Percentiles rank a stretch among this genome's conserved stretches.
These are phyloP conservation scores for Colletotrichum horii DNA, from an alignment of 2,329 filamentous ascomycete species.

Conservation along the genomic window DNA sequence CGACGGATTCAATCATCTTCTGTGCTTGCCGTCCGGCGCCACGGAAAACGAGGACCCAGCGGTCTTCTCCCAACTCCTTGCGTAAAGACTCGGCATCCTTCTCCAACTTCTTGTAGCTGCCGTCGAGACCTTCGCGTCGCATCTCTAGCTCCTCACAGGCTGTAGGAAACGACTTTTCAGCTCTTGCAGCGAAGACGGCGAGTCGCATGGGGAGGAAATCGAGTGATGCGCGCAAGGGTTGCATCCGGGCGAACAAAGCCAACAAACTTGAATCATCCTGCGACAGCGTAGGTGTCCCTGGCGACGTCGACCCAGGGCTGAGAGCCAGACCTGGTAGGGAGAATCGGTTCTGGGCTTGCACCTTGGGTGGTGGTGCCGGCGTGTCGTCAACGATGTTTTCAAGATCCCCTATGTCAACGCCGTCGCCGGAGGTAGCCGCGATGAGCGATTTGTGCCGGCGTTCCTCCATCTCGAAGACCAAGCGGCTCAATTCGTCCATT, in stretches of 20 bases:
- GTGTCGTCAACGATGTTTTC: conserved; percentile 93
- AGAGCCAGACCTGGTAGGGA: conserved; percentile 70
- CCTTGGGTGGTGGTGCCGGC: conserved; percentile 59
- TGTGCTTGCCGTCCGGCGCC: conserved; percentile 90
- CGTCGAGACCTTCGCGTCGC: conserved; percentile 75
- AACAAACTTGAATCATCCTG: conserved; percentile 89
- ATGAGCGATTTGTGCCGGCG: conserved; percentile 82
- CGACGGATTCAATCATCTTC: conserved; percentile 96
- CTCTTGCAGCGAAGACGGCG: conserved; percentile 82
- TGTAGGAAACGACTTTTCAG: conserved; percentile 81
- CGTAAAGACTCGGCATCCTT: conserved; percentile 87
- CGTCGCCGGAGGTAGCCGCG: conserved; percentile 64
- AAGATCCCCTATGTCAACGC: conserved; percentile 83
- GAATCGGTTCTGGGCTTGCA: conserved; percentile 66
- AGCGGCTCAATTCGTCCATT: conserved; percentile 74
- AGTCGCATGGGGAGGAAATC: conserved; percentile 96
- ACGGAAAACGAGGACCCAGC: conserved; percentile 94
- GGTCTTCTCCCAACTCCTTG: conserved; percentile 91
- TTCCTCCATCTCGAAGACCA: conserved; percentile 99
- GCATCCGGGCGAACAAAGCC: conserved; percentile 92
- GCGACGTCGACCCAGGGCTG: conserved; percentile 61
- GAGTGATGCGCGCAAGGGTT: conserved; percentile 87
- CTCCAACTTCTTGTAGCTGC: conserved; percentile 86
- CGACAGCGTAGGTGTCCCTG: conserved; percentile 59
- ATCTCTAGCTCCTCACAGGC: conserved; percentile 89